Percentiles rank a stretch among this genome's conserved stretches.
phyloP scores from a whole-genome alignment of 1,139 yeast genomes.

The Trichomonascaceae sp. region DNA sequence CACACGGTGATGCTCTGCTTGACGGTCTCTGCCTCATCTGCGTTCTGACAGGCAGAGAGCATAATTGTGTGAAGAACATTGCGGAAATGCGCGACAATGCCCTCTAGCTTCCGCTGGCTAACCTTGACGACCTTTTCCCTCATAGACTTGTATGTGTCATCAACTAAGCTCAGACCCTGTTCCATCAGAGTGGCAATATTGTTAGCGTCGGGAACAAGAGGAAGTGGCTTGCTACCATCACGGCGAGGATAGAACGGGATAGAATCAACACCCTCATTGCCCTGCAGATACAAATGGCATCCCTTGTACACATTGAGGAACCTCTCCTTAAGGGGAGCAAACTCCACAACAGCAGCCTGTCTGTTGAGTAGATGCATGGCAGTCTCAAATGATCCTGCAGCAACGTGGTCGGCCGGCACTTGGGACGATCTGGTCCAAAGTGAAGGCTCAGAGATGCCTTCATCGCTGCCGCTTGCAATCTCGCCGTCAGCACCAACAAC shows the following conservation, averaged over 20 bases:
- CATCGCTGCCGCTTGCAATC: conserved; percentile 25
- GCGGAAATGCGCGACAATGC: conserved; percentile 71
- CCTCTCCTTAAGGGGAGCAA: conserved; percentile 74
- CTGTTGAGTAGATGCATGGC: conserved; percentile 87
- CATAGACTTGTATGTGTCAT: conserved; percentile 46
- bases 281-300: conserved; percentile 62
- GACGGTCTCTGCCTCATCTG: conserved; percentile 68
- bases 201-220: conserved; percentile 65
- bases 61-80: conserved; percentile 64
- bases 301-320: conserved; percentile 76
- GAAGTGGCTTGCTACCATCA: conserved; percentile 37
- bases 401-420: conserved; percentile 84
- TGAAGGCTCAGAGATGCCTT: conserved; percentile 48
- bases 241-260: conserved; percentile 61
- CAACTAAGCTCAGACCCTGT: conserved; percentile 28
- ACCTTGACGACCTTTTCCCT: conserved; percentile 48
- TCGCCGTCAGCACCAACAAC: conserved; percentile 14
- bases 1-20: conserved; percentile 59
- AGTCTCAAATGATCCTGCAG: conserved; percentile 93
- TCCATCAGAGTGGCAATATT: conserved; percentile 46
- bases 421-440: conserved; percentile 83
- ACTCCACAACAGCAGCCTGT: conserved; percentile 75
- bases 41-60: conserved; percentile 55
- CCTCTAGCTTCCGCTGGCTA: conserved; percentile 32
- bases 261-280: conserved; percentile 60